A percentile compares a stretch with the other conserved stretches of the same genome.
Evolutionary conservation across 2,329 filamentous ascomycete genomes (phyloP).

Genomic region (Penicillium hesseltinei): DNA sequence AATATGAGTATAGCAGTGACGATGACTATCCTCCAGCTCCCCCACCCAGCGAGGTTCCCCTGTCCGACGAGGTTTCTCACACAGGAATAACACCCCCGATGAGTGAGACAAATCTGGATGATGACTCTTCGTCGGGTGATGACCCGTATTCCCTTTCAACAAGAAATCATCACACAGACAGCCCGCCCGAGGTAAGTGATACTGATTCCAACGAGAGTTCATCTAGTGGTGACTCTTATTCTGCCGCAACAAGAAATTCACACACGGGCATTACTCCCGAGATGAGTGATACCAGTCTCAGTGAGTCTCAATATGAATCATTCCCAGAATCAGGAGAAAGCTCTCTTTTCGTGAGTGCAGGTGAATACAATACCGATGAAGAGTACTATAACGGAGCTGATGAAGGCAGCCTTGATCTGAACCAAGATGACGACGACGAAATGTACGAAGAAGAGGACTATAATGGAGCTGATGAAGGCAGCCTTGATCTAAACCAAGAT

Average conservation of each 20-base stretch:
- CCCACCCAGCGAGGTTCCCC: neutral
- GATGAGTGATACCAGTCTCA: neutral
- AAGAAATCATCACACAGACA: no score
- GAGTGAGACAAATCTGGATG: neutral
- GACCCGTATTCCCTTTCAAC: neutral
- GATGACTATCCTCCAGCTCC: neutral
- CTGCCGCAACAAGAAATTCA: no score
- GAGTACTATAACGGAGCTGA: neutral
- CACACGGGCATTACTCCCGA: neutral
- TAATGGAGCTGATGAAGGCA: neutral
- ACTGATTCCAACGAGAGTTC: neutral
- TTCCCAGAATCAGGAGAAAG: neutral
- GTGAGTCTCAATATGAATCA: neutral
- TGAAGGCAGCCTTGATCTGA: neutral
- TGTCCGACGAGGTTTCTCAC: neutral
- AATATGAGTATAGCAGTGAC: neutral
- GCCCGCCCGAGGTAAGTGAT: neutral
- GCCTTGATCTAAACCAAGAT: neutral
- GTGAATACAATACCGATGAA: neutral
- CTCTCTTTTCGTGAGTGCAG: neutral
- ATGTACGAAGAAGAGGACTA: neutral
- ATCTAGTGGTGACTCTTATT: neutral
- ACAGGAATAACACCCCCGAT: neutral
- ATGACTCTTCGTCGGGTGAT: neutral
- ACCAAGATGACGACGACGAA: neutral